phyloP scores from a whole-genome alignment of 805 yeast species.

The Saccharomycopsis sp. region DNA sequence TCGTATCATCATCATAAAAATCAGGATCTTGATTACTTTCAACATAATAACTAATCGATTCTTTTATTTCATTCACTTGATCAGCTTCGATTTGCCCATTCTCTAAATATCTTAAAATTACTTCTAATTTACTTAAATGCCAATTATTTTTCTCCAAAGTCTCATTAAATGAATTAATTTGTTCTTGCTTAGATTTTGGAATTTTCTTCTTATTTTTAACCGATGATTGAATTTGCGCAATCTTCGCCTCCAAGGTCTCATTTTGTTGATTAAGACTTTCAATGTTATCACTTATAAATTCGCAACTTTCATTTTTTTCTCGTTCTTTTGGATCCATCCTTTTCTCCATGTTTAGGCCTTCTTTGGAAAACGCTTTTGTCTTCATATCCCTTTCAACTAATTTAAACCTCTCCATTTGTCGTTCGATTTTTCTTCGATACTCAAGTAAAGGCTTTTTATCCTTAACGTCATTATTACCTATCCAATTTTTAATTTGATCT shows the following conservation, averaged over 20 bases:
- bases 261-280: conserved; percentile 40
- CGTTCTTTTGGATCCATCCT: conserved; percentile 67
- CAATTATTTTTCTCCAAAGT: conserved; percentile 62
- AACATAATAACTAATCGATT: conserved; percentile 87
- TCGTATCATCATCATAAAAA: conserved; percentile 76
- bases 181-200: conserved; percentile 47
- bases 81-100: conserved; percentile 78
- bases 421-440: conserved; percentile 60
- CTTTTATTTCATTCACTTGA: conserved; percentile 70
- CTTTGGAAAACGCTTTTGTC: conserved; percentile 90
- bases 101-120: conserved; percentile 67
- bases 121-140: conserved; percentile 76
- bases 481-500: conserved; percentile 94
- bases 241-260: conserved; percentile 70
- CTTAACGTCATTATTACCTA: conserved; percentile 84
- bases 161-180: conserved; percentile 46
- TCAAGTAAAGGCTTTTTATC: conserved; percentile 79
- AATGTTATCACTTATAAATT: conserved; percentile 19
- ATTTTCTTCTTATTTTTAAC: conserved; percentile 52
- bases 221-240: conserved; percentile 45
- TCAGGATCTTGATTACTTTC: conserved; percentile 92
- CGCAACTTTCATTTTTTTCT: conserved; percentile 37
- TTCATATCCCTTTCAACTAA: conserved; percentile 90
- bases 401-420: conserved; percentile 93
- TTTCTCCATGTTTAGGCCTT: conserved; percentile 73